Conservation (phyloP, 2,329 filamentous ascomycete genomes). For the Epichloe brachyelytri region DNA sequence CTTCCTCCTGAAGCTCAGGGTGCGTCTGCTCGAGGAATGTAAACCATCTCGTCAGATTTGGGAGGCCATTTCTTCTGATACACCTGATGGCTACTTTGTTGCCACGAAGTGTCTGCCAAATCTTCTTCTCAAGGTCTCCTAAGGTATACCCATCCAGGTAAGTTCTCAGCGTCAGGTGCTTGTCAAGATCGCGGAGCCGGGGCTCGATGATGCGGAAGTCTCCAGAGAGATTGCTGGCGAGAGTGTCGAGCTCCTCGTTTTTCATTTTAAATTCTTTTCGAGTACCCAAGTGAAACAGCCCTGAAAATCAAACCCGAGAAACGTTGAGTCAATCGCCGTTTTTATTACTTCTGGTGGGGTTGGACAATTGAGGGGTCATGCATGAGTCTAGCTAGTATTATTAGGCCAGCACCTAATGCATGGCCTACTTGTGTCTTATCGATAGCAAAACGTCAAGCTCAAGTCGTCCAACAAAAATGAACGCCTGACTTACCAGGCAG, state of each 20-base stretch:
- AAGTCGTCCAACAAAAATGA: neutral
- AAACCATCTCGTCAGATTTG: conserved; percentile 79
- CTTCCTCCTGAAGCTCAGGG: conserved; percentile 58
- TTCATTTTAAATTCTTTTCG: conserved; percentile 32
- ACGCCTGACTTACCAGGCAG: conserved; percentile 16
- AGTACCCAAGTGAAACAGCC: neutral
- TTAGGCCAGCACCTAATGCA: neutral
- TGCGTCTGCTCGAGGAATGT: conserved; percentile 70
- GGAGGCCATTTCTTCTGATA: conserved; percentile 63
- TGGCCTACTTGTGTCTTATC: neutral
- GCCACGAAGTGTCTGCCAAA: conserved; percentile 71
- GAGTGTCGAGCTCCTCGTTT: conserved; percentile 38
- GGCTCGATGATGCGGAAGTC: conserved; percentile 79
- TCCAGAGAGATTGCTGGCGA: conserved; percentile 37
- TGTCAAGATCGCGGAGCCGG: conserved; percentile 64
- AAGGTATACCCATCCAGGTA: conserved; percentile 74
- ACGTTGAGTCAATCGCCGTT: conserved; percentile 13
- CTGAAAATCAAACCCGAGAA: neutral
- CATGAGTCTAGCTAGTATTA: conserved; percentile 3
- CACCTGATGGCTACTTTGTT: conserved; percentile 77
- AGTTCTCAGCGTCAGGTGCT: conserved; percentile 74
- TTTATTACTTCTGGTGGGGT: conserved; percentile 11
- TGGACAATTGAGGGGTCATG: conserved; percentile 11
- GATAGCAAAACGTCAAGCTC: conserved; percentile 3
- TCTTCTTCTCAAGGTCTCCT: conserved; percentile 62